A percentile compares a stretch with the other conserved stretches of the same genome.
phyloP scores from a whole-genome alignment of 78 protist genomes.

The Dictyostelium purpureum region DNA sequence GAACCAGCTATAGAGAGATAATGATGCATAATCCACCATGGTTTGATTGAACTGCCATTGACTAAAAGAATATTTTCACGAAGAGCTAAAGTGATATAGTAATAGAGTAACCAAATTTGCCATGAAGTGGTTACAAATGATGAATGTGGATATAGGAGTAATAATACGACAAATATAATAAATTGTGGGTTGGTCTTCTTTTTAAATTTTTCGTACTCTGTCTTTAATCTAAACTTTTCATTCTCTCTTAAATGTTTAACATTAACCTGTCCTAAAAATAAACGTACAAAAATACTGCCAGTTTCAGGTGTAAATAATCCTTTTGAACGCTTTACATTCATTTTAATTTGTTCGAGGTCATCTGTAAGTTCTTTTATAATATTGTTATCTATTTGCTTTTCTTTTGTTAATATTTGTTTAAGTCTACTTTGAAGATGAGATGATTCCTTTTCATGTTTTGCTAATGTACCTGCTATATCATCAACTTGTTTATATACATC shows the following conservation, averaged over 20 bases:
- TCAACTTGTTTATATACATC: constrained; percentile 34
- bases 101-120: constrained; percentile 78
- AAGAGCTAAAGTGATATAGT: constrained; percentile 79
- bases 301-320: constrained; percentile 59
- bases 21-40: constrained; percentile 88
- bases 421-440: not conserved
- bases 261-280: constrained; percentile 80
- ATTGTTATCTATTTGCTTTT: constrained; percentile 3
- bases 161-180: constrained; percentile 44
- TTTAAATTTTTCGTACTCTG: constrained; percentile 82
- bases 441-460: constrained; percentile 67
- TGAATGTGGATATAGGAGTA: constrained; percentile 21
- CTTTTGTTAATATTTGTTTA: not conserved
- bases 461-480: constrained; percentile 31
- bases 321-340: constrained; percentile 11
- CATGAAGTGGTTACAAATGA: constrained; percentile 52
- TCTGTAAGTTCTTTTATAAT: not conserved
- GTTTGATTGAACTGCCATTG: constrained; percentile 74
- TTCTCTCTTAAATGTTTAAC: constrained; percentile 79
- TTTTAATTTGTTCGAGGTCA: not conserved
- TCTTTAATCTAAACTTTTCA: constrained; percentile 73
- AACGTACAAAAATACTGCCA: constrained; percentile 69
- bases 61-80: constrained; percentile 82
- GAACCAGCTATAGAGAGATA: constrained; percentile 82
- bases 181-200: constrained; percentile 68